Base-by-base conservation (phyloP, 2,329 filamentous ascomycete species). In the Talaromyces albobiverticillius region DNA sequence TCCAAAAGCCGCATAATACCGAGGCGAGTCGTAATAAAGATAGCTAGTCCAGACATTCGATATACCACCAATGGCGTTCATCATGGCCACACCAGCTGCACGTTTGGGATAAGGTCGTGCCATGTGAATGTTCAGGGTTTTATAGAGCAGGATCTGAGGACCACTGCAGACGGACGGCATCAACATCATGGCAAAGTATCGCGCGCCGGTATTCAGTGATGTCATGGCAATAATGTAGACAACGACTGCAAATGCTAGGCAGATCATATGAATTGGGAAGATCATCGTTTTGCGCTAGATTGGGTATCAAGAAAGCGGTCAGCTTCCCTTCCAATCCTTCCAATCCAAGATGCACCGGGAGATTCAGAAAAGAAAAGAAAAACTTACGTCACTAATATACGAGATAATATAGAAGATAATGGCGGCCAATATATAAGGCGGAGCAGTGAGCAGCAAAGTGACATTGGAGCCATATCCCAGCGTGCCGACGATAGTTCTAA, bases 161-260 rank as follows among this genome's bases (percentile, higher is more conserved):
- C 58, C 77, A 8, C 77, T 74, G 59, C 82, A 82, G 53, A 83
- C 74, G 58, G 82, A 80, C 56, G 75, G 74, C 69, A 82, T 77
- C 26, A 82, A 66, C 71, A 82, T 82, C 57, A 82, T 69, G 25
- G 74, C 74, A 66, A 82, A 79, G 68, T 82, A 84, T n/a, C 77
- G 74, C 0, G 79, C 72, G 0, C 77, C 80, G 50, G 83, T 82
- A 20, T 61, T 61, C 9, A 72, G 61, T 5, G 76, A 78, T 6
- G 75, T 75, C 76, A 52, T 45, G 18, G 41, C 18, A 7, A 52
- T 34, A 14, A 52, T 34, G 8, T 46, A 52, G 7, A 31, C 32
- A 11, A 25, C 31, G 20, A 52, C 16, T 14, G 40, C 41, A 20
- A 70, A n/a, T n/a, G n/a, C n/a, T n/a, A n/a, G n/a, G n/a, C n/a